Evolutionary conservation across 176 grass and related monocot genomes (phyloP), one percentile per base, ranked within the genome.

Genomic region (Oropetium thomaeum): DNA sequence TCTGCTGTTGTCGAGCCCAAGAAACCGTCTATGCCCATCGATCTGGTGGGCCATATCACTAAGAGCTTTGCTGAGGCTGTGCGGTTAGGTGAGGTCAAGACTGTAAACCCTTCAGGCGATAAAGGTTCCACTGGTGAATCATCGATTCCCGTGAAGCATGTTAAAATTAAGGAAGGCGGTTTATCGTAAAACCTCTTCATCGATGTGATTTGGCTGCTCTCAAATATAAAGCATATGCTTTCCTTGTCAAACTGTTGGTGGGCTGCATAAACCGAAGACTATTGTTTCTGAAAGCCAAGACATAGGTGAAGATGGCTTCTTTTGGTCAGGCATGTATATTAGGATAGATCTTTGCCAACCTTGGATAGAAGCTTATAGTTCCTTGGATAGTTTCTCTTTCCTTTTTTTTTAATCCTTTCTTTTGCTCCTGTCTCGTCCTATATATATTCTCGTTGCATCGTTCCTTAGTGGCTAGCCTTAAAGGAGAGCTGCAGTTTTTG

Each of bases 401-500:
- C 2, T 5, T 26, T n/a, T n/a, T n/a, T n/a, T n/a, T n/a, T n/a
- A n/a, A n/a, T 20, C 4, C 5, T 28, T 19, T 53, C 7, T 25
- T 22, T 17, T 45, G 12, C 7, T 7, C 7, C 32, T 5, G 1
- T 25, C 33, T 44, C 59, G 32, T 65, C 34, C 27, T 32, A n/a
- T n/a, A n/a, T 33, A 62, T 26, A 57, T 13, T 75, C 68, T 42
- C 33, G 20, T 41, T 54, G 41, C 64, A 40, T 82, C 54, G 66
- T 83, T 80, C 63, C 40, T 71, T 84, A 68, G 75, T 67, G 70
- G 49, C 58, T 83, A 83, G 79, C 83, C 80, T 89, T 83, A 70
- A 70, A 81, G 51, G 65, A 80, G 80, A 76, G 88, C 71, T 90
- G 88, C 84, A 87, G 74, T 90, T 87, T 85, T 83, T 88, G 62